phyloP scores from a whole-genome alignment of 148 eudicot species.

The Rhododendron mucronatum region DNA sequence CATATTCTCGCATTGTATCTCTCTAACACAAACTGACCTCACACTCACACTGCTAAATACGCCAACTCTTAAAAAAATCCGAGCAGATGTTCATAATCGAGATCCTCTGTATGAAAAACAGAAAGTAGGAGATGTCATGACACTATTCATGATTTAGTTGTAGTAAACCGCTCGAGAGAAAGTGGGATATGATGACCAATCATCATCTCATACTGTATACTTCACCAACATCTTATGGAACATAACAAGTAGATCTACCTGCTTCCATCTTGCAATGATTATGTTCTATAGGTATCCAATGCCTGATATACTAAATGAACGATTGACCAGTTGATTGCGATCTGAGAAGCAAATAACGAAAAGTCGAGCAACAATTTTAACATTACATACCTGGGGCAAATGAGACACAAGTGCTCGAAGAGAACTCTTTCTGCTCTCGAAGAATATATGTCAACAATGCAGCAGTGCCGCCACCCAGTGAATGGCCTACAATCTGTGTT shows the following conservation, averaged over 20 bases:
- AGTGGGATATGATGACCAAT: not conserved
- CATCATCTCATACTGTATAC: not conserved
- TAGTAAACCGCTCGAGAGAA: not conserved
- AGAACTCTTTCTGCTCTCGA: constrained; percentile 79
- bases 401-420: constrained; percentile 58
- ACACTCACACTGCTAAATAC: not conserved
- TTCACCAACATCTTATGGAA: not conserved
- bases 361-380: not conserved
- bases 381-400: constrained; percentile 81
- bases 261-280: not conserved
- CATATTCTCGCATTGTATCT: not conserved
- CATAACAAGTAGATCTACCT: not conserved
- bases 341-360: not conserved
- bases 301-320: not conserved
- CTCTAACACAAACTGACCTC: not conserved
- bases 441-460: constrained; percentile 85
- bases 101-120: not conserved
- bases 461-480: constrained; percentile 99
- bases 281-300: not conserved
- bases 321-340: not conserved
- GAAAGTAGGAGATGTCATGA: not conserved
- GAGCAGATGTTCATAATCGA: not conserved
- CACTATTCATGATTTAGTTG: not conserved
- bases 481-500: constrained; percentile 85
- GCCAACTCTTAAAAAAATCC: not conserved